Base-by-base conservation (phyloP, 352 stramenopile species). In the Peronospora belbahrii region DNA sequence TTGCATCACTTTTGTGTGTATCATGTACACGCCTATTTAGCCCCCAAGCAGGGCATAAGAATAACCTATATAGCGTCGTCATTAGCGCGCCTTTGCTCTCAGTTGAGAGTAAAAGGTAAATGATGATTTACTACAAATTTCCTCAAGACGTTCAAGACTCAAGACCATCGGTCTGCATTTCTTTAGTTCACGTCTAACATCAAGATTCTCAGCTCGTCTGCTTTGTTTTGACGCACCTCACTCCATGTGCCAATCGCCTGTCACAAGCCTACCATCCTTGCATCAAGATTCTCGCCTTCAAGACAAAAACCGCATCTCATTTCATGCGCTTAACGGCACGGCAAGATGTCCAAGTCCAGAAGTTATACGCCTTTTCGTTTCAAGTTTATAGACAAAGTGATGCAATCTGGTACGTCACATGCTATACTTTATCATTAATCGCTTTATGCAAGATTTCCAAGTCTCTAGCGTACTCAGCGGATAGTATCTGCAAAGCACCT, bases 21-120 rank as follows among this genome's bases (percentile, higher is more conserved):
- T 34, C 45, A 28, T 28, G 17, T 42, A n/a, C n/a, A n/a, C n/a
- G n/a, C n/a, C n/a, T n/a, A n/a, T n/a, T n/a, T n/a, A n/a, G n/a
- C n/a, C 23, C 27, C 34, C 45, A 49, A 37, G 19, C 19, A 32
- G 30, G 41, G 32, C 37, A 24, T 55, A 48, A 65, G 31, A 62
- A n/a, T 36, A 51, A 41, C 42, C 41, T 65, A 65, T 65, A 58
- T 65, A 62, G 52, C 46, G 42, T 33, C 39, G 10, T 38, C 37
- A 51, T 33, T 46, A 54, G 20, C 37, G 46, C 39, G 0, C 15
- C 23, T 17, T 24, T 56, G 6, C 23, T 33, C 9, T 10, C 15
- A 43, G 39, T 27, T 37, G 34, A 45, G 19, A 19, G 22, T 41
- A 36, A 47, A 19, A 13, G 39, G 39, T 42, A 28, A 50, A 39